Evolutionary conservation across 31 red algal genomes (phyloP).

Genomic region (Porphyra umbilicalis): DNA sequence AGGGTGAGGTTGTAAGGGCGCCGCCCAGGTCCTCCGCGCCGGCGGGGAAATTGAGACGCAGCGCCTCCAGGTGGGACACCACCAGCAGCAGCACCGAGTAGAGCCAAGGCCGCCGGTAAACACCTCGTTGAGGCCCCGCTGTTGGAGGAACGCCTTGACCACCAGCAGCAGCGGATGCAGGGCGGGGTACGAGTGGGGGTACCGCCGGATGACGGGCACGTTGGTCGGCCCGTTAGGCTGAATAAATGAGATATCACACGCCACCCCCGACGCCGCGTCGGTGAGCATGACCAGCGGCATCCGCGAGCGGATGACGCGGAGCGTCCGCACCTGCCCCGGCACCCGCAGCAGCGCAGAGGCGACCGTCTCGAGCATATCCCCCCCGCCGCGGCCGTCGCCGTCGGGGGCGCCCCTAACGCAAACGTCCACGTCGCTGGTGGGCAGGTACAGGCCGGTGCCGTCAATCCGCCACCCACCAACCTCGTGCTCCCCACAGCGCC

Average conservation of each 20-base stretch:
- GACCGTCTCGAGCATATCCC: constrained; percentile 14
- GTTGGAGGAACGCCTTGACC: constrained; percentile 76
- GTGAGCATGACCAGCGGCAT: constrained; percentile 73
- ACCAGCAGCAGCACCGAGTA: constrained; percentile 62
- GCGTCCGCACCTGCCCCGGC: constrained; percentile 41
- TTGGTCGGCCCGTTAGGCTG: constrained; percentile 42
- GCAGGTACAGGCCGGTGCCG: constrained; percentile 61
- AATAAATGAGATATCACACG: constrained; percentile 79
- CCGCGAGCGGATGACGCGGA: constrained; percentile 54
- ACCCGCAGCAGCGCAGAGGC: constrained; percentile 58
- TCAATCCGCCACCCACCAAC: too few species aligned
- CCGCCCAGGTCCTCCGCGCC: constrained; percentile 47
- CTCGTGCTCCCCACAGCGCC: too few species aligned
- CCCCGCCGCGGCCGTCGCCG: constrained; percentile 12
- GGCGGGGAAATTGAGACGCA: constrained; percentile 64
- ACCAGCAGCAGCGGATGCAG: constrained; percentile 58
- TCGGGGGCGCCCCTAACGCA: constrained; percentile 44
- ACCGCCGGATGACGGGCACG: constrained; percentile 55
- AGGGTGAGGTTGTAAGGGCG: constrained; percentile 45
- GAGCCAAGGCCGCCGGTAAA: constrained; percentile 61
- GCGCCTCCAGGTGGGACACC: constrained; percentile 75
- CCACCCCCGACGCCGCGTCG: constrained; percentile 35
- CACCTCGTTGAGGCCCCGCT: constrained; percentile 66
- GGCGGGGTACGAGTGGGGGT: constrained; percentile 45
- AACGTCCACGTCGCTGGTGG: constrained; percentile 82